phyloP scores from a whole-genome alignment of 2,329 filamentous ascomycete genomes.

The Zymoseptoria pseudotritici region DNA sequence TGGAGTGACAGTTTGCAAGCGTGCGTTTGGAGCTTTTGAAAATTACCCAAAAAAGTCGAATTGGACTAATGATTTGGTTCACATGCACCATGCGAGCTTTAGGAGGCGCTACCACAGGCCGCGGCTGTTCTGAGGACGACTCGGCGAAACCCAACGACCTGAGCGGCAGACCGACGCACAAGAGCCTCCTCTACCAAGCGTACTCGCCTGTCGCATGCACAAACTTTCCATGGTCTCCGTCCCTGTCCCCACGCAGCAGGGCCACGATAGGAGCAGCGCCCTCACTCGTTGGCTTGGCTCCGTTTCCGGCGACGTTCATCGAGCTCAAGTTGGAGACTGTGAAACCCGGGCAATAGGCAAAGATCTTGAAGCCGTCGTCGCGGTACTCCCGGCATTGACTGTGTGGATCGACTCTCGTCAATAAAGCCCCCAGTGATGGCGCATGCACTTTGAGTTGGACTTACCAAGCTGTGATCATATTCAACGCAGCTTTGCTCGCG shows the following conservation, averaged over 20 bases:
- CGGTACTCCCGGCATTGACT: slow-evolving; percentile 21
- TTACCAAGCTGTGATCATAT: slow-evolving; percentile 30
- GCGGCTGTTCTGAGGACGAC: background rate
- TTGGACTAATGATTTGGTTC: background rate
- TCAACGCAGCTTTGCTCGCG: slow-evolving; percentile 33
- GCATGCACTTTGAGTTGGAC: slow-evolving; percentile 2
- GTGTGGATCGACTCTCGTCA: background rate
- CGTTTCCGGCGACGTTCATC: slow-evolving; percentile 30
- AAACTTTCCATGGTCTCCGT: slow-evolving; percentile 23
- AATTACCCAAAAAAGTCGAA: background rate
- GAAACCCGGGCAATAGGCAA: slow-evolving; percentile 34
- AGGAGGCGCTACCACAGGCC: background rate
- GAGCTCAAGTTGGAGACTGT: slow-evolving; percentile 29
- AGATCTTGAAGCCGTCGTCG: slow-evolving; percentile 30
- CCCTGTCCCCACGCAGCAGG: slow-evolving; percentile 31
- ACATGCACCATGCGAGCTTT: background rate
- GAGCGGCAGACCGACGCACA: background rate
- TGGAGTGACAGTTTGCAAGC: background rate
- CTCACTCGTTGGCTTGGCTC: slow-evolving; percentile 30
- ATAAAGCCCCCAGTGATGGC: background rate
- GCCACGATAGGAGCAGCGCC: slow-evolving; percentile 30
- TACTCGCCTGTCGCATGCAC: slow-evolving; percentile 8
- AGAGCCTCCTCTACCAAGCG: slow-evolving; percentile 5
- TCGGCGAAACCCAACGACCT: background rate
- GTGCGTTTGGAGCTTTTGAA: background rate